phyloP scores from a whole-genome alignment of 768 basidiomycete species.

The Lepiota venenata region DNA sequence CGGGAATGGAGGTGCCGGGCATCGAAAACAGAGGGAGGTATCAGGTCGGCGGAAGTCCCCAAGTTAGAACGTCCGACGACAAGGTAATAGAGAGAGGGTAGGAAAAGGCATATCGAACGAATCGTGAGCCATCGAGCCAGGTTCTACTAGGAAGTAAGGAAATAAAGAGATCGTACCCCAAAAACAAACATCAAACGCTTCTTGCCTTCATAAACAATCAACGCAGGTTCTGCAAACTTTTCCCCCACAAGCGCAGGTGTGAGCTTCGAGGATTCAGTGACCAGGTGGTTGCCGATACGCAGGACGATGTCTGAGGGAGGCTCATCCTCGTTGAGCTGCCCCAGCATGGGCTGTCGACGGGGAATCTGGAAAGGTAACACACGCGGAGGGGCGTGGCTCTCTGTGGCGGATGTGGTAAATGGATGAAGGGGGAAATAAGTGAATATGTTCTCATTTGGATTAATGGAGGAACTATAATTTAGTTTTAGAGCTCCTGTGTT shows the following conservation, averaged over 20 bases:
- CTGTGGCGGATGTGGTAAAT: constrained; percentile 24
- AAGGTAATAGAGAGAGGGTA: background rate
- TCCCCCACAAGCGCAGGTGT: constrained; percentile 59
- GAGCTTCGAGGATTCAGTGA: constrained; percentile 38
- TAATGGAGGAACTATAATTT: constrained; percentile 6
- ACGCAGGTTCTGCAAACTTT: constrained; percentile 53
- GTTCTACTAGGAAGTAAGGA: background rate
- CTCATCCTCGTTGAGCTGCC: constrained; percentile 23
- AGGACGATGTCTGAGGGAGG: constrained; percentile 28
- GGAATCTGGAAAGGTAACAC: constrained; percentile 33
- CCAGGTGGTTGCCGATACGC: constrained; percentile 29
- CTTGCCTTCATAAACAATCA: constrained; percentile 50
- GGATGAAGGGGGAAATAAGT: constrained; percentile 39
- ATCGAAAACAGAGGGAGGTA: no score
- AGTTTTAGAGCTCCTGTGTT: constrained; percentile 5
- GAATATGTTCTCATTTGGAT: constrained; percentile 14
- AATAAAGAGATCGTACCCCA: constrained; percentile 35
- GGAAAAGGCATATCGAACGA: background rate
- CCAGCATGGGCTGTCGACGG: constrained; percentile 33
- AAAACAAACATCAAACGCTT: constrained; percentile 62
- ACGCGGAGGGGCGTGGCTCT: constrained; percentile 17
- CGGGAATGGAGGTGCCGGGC: no score
- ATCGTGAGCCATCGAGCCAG: constrained; percentile 3
- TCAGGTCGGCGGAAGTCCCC: no score
- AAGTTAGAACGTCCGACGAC: background rate